Conservation (phyloP, 208 protist genomes). For the Trichomonas gallinae region DNA sequence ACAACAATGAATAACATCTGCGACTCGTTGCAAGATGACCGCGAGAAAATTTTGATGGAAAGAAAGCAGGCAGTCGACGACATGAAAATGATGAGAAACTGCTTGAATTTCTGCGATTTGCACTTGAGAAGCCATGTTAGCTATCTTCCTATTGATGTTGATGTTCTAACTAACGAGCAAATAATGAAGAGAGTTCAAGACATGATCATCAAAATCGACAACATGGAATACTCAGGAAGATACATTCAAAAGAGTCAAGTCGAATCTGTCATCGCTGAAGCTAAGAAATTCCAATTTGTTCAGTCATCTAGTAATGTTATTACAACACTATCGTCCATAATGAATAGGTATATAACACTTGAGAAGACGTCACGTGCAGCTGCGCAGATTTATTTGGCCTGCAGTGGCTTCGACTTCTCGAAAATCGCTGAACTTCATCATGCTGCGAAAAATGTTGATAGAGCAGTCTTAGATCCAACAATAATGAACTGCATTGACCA, state of each 20-base stretch:
- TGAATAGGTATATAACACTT: background rate
- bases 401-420: background rate
- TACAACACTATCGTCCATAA: background rate
- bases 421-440: background rate
- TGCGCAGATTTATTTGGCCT: background rate
- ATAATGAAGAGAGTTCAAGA: background rate
- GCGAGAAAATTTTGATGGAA: background rate
- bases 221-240: background rate
- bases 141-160: background rate
- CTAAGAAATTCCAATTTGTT: background rate
- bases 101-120: background rate
- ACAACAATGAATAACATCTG: background rate
- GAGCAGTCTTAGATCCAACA: background rate
- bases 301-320: background rate
- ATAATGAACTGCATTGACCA: background rate
- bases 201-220: background rate
- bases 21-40: background rate
- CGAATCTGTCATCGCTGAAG: background rate
- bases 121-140: background rate
- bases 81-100: background rate
- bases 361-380: background rate
- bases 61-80: background rate
- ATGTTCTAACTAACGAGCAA: background rate
- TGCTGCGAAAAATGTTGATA: background rate
- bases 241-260: background rate